Conservation (phyloP, 768 basidiomycete genomes). For the Kwoniella pini region DNA sequence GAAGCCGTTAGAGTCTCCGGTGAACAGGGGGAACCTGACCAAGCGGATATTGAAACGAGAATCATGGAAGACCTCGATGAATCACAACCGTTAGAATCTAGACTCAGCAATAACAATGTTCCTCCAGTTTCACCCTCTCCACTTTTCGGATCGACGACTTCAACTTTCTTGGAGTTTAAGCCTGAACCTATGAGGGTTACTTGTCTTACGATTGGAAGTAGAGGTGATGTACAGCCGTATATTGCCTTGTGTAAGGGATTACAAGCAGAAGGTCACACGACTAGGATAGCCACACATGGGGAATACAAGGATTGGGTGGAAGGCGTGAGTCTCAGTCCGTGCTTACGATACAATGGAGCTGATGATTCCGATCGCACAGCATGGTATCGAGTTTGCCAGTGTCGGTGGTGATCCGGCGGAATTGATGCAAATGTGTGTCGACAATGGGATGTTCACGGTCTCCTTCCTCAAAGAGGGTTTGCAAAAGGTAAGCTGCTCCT, state of each 20-base stretch:
- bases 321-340: slow-evolving; percentile 63
- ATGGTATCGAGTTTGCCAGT: slow-evolving; percentile 92
- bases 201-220: slow-evolving; percentile 90
- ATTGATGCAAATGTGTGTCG: slow-evolving; percentile 94
- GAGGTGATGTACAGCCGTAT: slow-evolving; percentile 98
- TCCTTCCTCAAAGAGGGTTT: slow-evolving; percentile 90
- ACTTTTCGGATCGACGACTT: slow-evolving; percentile 95
- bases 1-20: slow-evolving; percentile 64
- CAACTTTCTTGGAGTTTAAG: slow-evolving; percentile 95
- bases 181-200: slow-evolving; percentile 86
- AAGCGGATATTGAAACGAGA: slow-evolving; percentile 63
- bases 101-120: slow-evolving; percentile 12
- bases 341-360: neutral
- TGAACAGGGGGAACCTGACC: slow-evolving; percentile 45
- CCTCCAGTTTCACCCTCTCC: slow-evolving; percentile 56
- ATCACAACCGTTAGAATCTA: slow-evolving; percentile 49
- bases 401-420: slow-evolving; percentile 98
- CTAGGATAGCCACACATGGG: slow-evolving; percentile 89
- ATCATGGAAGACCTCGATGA: slow-evolving; percentile 81
- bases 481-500: slow-evolving; percentile 65
- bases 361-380: slow-evolving; percentile 57
- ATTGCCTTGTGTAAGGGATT: slow-evolving; percentile 84
- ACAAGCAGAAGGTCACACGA: slow-evolving; percentile 69
- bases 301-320: slow-evolving; percentile 96
- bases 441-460: slow-evolving; percentile 96